Evolutionary conservation across 306 rosid species (phyloP), one percentile per base, ranked within the genome.

Genomic region (Medicago arabica): DNA sequence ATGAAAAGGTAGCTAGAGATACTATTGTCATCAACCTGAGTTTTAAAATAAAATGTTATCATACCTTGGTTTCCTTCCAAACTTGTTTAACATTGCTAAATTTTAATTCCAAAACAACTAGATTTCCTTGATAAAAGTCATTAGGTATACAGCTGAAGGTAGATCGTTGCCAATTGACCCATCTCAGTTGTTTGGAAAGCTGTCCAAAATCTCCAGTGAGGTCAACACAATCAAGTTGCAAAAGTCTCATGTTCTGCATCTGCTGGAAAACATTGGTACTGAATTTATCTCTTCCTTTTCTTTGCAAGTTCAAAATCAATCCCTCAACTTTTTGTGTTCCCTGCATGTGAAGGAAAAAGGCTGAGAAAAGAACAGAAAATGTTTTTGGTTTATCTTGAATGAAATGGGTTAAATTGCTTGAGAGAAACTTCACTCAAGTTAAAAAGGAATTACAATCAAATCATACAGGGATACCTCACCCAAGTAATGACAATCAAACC

Each of bases 161-260:
- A 60, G 58, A 78, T 53, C 78, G 81, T 44, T 72, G 73, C 89
- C 89, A 86, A 72, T 53, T 46, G 9, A 86, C 1, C 87, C 86
- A 86, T 31, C 74, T 81, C n/a, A 83, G 4, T 4, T 78, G n/a
- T 16, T 78, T 12, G 15, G 84, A 70, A 74, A 89, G 18, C 70
- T 75, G 9, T 18, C 34, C 55, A 53, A 21, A 82, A 39, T 69
- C 79, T 51, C 87, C 86, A 2, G 0, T 40, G n/a, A 85, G 65
- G 6, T 71, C 18, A 2, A 83, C 87, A 25, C 8, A 1, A 23
- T 36, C 49, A 4, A 89, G 81, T 46, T 74, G 75, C 7, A 89
- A 74, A 61, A 89, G 77, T 75, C 88, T 85, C 21, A 89, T 47
- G 2, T 13, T 80, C 19, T 65, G 18, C 89, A 87, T 89, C 7